Percentiles rank a stretch among this genome's conserved stretches.
Evolutionary conservation across 192 early-diverging fungal genomes (phyloP).

Genomic region (Dispira simplex): DNA sequence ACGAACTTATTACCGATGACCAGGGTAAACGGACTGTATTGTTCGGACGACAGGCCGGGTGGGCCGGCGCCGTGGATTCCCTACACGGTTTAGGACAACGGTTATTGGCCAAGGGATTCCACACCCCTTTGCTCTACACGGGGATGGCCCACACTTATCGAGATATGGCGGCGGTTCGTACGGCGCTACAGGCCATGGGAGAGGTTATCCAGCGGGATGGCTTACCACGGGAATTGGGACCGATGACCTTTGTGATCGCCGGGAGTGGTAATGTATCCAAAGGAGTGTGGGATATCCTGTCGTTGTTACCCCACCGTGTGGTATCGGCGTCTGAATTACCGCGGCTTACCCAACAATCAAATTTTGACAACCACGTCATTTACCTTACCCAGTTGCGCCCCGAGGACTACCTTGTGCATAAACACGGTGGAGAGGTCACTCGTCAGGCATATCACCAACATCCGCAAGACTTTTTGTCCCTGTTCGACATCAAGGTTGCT

Average conservation of each 20-base stretch:
- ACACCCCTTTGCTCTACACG: constrained; percentile 81
- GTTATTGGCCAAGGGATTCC: constrained; percentile 78
- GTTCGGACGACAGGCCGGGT: constrained; percentile 89
- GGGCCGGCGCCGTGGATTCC: constrained; percentile 87
- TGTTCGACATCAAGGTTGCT: constrained; percentile 78
- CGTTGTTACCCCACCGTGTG: constrained; percentile 82
- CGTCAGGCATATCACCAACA: constrained; percentile 55
- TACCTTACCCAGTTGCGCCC: constrained; percentile 70
- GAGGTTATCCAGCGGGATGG: constrained; percentile 77
- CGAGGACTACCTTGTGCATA: constrained; percentile 68
- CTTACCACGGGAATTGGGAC: constrained; percentile 72
- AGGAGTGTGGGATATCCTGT: constrained; percentile 84
- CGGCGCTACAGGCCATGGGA: constrained; percentile 44
- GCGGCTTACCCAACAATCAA: constrained; percentile 35
- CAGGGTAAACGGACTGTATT: constrained; percentile 62
- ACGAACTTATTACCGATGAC: constrained; percentile 82
- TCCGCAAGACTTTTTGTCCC: constrained; percentile 62
- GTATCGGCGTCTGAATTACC: constrained; percentile 52
- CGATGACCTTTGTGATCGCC: constrained; percentile 81
- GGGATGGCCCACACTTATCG: constrained; percentile 63
- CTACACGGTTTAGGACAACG: constrained; percentile 86
- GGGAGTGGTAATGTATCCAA: constrained; percentile 83
- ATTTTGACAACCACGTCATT: constrained; percentile 40
- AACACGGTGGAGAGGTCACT: constrained; percentile 42
- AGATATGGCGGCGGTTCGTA: constrained; percentile 39